phyloP scores from a whole-genome alignment of 768 basidiomycete species.

The Terana coerulea region DNA sequence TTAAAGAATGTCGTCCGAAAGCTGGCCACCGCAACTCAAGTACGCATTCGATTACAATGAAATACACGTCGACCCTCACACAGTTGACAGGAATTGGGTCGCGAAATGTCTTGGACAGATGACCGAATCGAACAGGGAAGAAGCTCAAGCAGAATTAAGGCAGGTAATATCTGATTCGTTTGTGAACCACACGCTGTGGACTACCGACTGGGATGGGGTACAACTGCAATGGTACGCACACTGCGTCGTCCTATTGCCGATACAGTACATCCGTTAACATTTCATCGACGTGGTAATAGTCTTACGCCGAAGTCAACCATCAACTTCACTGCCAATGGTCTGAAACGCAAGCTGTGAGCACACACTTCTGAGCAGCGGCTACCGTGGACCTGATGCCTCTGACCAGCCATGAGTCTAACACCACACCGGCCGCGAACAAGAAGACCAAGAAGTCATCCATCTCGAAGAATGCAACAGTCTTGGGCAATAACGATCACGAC shows the following conservation, averaged over 20 bases:
- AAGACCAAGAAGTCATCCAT: conserved; percentile 58
- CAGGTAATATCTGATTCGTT: conserved; percentile 95
- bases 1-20: conserved; percentile 41
- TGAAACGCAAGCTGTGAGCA: conserved; percentile 72
- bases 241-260: conserved; percentile 5
- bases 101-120: conserved; percentile 90
- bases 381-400: too few species aligned
- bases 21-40: conserved; percentile 82
- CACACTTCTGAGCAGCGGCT: too few species aligned
- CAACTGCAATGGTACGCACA: conserved; percentile 76
- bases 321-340: conserved; percentile 35
- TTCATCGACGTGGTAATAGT: conserved; percentile 30
- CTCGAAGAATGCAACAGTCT: conserved; percentile 21
- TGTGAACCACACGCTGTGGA: conserved; percentile 77
- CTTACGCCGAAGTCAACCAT: conserved; percentile 57
- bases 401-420: conserved; percentile 33
- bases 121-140: conserved; percentile 79
- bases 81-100: conserved; percentile 91
- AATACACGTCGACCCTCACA: not conserved
- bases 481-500: conserved; percentile 63
- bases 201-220: conserved; percentile 90
- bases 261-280: conserved; percentile 9
- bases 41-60: conserved; percentile 28
- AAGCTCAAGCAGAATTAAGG: conserved; percentile 93
- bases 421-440: conserved; percentile 39